Conservation (phyloP, 78 protist genomes). For the Chrysochromulina tobinii region DNA sequence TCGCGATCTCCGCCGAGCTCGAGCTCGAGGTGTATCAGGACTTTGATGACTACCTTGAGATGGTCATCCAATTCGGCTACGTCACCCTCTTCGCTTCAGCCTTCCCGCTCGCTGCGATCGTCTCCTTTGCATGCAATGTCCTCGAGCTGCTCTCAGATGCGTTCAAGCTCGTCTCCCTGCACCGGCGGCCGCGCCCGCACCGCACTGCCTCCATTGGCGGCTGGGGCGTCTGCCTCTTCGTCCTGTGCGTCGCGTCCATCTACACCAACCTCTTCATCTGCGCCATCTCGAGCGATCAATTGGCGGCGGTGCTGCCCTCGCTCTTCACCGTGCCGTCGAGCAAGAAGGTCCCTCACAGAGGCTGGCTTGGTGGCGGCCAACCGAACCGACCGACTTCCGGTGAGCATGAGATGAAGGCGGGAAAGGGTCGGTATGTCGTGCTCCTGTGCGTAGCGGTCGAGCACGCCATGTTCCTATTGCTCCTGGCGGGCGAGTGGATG, state of each 20-base stretch:
- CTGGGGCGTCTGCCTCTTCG: neutral
- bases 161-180: neutral
- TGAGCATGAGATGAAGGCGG: neutral
- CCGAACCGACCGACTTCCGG: neutral
- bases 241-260: neutral
- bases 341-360: no score
- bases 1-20: neutral
- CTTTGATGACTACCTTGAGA: slow-evolving; percentile 70
- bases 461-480: neutral
- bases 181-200: neutral
- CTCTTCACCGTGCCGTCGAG: neutral
- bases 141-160: slow-evolving; percentile 9
- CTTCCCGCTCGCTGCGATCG: slow-evolving; percentile 61
- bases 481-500: no score
- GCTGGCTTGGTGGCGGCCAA: no score
- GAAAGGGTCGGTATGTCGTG: neutral
- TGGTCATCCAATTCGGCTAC: slow-evolving; percentile 74
- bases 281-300: slow-evolving; percentile 19
- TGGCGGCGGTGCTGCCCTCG: neutral
- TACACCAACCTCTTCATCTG: slow-evolving; percentile 5
- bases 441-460: neutral
- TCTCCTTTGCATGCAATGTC: neutral
- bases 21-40: slow-evolving; percentile 18
- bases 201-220: neutral
- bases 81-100: slow-evolving; percentile 68